Percentiles rank a stretch among this genome's conserved stretches.
Evolutionary conservation across 1,139 yeast genomes (phyloP).

Genomic region (Blastobotrys serpentis): DNA sequence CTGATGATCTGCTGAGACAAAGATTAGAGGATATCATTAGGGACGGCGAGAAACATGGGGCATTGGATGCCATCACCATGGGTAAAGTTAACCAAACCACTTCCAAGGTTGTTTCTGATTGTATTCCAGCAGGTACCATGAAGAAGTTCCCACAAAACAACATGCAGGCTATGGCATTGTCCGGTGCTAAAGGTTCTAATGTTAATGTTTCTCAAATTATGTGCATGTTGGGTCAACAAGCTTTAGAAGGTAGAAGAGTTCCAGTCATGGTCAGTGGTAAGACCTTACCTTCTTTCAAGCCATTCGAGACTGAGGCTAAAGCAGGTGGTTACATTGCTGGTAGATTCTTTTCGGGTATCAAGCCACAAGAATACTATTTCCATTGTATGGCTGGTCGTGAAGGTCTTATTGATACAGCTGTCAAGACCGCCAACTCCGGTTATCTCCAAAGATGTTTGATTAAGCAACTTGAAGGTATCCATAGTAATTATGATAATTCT

Average conservation of each 20-base stretch:
- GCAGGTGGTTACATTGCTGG: constrained; percentile 99
- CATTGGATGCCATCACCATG: constrained; percentile 94
- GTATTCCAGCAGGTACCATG: constrained; percentile 96
- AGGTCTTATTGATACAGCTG: constrained; percentile 99
- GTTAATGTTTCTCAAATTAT: constrained; percentile 98
- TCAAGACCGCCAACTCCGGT: constrained; percentile 97
- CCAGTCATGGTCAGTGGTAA: constrained; percentile 99
- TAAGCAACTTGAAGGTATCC: constrained; percentile 97
- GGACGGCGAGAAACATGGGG: constrained; percentile 89
- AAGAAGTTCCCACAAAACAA: constrained; percentile 93
- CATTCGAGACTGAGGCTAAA: constrained; percentile 94
- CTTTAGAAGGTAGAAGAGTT: constrained; percentile 98
- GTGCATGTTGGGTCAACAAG: constrained; percentile 99
- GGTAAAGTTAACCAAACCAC: constrained; percentile 90
- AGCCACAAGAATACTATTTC: constrained; percentile 99
- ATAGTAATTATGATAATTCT: constrained; percentile 88
- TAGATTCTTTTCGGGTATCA: constrained; percentile 95
- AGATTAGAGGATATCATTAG: constrained; percentile 93
- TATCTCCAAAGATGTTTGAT: constrained; percentile 98
- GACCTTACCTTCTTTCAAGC: constrained; percentile 93
- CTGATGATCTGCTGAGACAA: constrained; percentile 75
- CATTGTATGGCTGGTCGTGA: constrained; percentile 99
- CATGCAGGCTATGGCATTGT: constrained; percentile 98
- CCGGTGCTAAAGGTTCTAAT: constrained; percentile 98
- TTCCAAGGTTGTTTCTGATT: constrained; percentile 85